Evolutionary conservation across 2,329 filamentous ascomycete species (phyloP).

Genomic region (Monilinia fructigena): DNA sequence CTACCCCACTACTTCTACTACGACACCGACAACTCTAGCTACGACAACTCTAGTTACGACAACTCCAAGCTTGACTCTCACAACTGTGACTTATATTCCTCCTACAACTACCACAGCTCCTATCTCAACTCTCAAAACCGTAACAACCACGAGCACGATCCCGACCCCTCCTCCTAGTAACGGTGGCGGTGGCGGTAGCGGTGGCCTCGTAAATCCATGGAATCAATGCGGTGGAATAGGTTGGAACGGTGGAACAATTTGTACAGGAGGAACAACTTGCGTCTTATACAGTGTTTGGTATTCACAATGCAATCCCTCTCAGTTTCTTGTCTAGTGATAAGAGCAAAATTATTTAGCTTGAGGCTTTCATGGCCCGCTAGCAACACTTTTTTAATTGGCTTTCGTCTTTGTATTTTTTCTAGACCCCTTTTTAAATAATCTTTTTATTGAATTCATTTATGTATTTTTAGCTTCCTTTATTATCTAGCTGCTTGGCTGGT

Average conservation of each 20-base stretch:
- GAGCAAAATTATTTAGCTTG: fast-evolving
- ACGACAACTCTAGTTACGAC: no score
- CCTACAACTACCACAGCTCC: slow-evolving; percentile 27
- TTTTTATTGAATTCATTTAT: neutral
- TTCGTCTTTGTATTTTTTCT: neutral
- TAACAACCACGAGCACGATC: slow-evolving; percentile 23
- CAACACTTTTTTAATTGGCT: neutral
- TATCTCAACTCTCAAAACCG: slow-evolving; percentile 29
- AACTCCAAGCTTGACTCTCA: no score
- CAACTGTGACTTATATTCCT: neutral
- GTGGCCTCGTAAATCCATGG: slow-evolving; percentile 22
- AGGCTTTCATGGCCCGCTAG: neutral
- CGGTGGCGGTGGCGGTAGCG: slow-evolving; percentile 22
- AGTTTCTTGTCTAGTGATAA: neutral
- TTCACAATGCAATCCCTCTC: slow-evolving; percentile 28
- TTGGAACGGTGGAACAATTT: slow-evolving; percentile 29
- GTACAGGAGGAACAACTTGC: slow-evolving; percentile 28
- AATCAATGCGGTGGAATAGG: slow-evolving; percentile 32
- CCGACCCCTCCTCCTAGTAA: slow-evolving; percentile 21
- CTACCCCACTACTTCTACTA: neutral
- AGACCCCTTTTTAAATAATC: neutral
- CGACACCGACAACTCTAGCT: neutral
- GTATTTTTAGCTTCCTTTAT: neutral
- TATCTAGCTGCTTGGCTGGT: neutral
- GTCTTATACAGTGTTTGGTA: slow-evolving; percentile 28